Evolutionary conservation across 116 monocot genomes (phyloP).

Genomic region (Phalaenopsis hybrid): DNA sequence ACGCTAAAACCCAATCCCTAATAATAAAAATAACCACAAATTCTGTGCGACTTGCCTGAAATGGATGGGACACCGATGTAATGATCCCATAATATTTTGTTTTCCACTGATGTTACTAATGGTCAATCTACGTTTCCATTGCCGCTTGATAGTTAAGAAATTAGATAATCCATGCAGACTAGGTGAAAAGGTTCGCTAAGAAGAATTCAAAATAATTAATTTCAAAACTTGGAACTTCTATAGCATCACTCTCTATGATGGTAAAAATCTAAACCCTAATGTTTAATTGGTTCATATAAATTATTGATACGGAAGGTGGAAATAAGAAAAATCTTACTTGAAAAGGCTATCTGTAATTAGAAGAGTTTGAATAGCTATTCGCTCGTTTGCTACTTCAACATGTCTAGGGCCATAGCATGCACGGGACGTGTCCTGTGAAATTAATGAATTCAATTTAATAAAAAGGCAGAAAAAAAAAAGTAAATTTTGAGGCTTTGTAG

Average conservation of each 20-base stretch:
- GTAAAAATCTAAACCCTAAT: no score
- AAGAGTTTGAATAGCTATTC: constrained; percentile 83
- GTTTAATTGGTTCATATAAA: not conserved
- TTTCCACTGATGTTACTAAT: not conserved
- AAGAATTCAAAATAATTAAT: not conserved
- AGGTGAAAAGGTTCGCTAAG: not conserved
- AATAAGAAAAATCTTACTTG: constrained; percentile 36
- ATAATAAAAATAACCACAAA: no score
- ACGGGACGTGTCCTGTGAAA: constrained; percentile 69
- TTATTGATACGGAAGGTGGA: not conserved
- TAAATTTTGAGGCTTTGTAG: not conserved
- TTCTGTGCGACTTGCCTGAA: no score
- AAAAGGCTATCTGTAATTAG: constrained; percentile 81
- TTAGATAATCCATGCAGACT: not conserved
- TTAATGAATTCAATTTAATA: not conserved
- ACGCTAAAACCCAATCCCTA: no score
- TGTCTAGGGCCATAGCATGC: constrained; percentile 98
- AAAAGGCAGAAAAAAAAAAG: not conserved
- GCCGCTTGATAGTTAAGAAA: not conserved
- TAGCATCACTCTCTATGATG: no score
- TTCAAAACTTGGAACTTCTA: no score
- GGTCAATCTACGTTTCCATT: not conserved
- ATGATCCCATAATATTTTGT: not conserved
- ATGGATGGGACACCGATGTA: no score
- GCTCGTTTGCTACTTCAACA: constrained; percentile 92